phyloP scores from a whole-genome alignment of 768 basidiomycete genomes.

The Boletus reticulatus region DNA sequence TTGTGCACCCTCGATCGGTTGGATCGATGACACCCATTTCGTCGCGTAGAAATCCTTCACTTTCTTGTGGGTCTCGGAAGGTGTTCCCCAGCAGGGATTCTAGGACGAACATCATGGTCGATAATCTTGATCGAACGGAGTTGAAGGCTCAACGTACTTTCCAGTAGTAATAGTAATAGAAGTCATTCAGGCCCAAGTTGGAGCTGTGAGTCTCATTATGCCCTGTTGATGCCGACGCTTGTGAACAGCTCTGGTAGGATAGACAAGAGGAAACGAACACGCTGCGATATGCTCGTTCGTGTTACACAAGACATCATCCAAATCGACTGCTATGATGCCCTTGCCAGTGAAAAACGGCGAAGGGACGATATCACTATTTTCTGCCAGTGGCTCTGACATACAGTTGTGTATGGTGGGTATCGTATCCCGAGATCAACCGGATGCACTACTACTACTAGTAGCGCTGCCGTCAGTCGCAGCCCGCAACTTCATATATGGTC shows the following conservation, averaged over 20 bases:
- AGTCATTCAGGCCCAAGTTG: constrained; percentile 49
- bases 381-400: too few species aligned
- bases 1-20: constrained; percentile 58
- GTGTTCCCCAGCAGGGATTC: constrained; percentile 62
- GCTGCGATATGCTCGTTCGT: constrained; percentile 58
- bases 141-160: constrained; percentile 43
- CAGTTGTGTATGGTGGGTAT: constrained; percentile 5
- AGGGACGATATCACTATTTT: too few species aligned
- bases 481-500: too few species aligned
- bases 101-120: constrained; percentile 13
- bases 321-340: constrained; percentile 58
- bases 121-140: neutral
- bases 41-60: constrained; percentile 58
- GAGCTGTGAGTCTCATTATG: constrained; percentile 62
- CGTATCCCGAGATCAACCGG: neutral
- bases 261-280: constrained; percentile 37
- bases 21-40: constrained; percentile 43
- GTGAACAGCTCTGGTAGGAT: neutral
- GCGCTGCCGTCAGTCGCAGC: too few species aligned
- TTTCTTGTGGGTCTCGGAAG: constrained; percentile 55
- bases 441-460: too few species aligned
- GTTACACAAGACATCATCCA: constrained; percentile 65
- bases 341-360: constrained; percentile 19
- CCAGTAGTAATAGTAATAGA: constrained; percentile 79
- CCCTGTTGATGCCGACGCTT: constrained; percentile 41